Base-by-base conservation (phyloP, 2,329 filamentous ascomycete species). In the Talaromyces sp. region DNA sequence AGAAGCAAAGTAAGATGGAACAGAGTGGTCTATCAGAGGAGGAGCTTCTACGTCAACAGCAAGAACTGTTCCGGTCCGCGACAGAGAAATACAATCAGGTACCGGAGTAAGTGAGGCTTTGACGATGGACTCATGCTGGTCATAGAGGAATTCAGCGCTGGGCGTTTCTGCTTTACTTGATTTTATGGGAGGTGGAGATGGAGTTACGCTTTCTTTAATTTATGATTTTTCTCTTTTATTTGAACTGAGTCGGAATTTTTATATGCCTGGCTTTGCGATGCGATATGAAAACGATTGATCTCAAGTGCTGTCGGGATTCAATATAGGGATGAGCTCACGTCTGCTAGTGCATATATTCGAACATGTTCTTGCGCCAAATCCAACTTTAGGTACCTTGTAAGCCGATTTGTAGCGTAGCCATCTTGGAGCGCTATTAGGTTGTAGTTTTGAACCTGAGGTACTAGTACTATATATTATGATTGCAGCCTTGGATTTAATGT, bases 1-100 rank as follows among this genome's bases (percentile, higher is more conserved):
- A 96, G 81, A 96, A 97, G 75, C 89, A 92, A 60, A 96, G 92
- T 74, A 97, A 97, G 77, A 91, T 97, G 68, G 93, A 96, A 66
- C 89, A 94, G 70, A 96, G 91, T 70, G 93, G 93, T 49, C 82
- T 97, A 77, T 89, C 89, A 0, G 86, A 96, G 70, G 94, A 97
- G 64, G 89, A 99, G 73, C 81, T 99, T 44, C 85, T 94, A 52
- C 83, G 87, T 44, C 85, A 96, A 67, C 94, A 99, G 71, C 88
- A 94, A 72, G 91, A 96, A 72, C 84, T 97, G 62, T 97, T 99
- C 74, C 87, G 89, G 39, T 87, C 86, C 53, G 92, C 91, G 1
- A 87, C 85, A 1, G 85, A 86, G 59, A 88, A 89, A 65, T 89
- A 88, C 72, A 84, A 86, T 58, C 79, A 78, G 46, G 77, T 66